Base-by-base conservation (phyloP, 257 asterid genomes). In the Schizonepeta tenuifolia region DNA sequence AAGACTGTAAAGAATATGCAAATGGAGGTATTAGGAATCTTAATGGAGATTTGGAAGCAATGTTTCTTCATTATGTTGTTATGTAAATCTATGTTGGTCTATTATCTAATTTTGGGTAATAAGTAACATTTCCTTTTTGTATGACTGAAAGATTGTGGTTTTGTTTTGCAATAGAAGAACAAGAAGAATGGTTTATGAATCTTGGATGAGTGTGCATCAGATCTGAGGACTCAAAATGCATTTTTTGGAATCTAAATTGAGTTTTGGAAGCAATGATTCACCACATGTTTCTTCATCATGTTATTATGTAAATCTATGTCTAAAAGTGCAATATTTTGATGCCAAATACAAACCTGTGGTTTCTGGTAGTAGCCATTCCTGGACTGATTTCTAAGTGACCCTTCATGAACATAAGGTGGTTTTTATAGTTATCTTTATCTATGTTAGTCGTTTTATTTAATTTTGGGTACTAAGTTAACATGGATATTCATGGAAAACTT, bases 11-110 rank as follows among this genome's bases (percentile, higher is more conserved):
- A 33, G n/a, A 38, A 28, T 33, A 22, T 4, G 13, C 14, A 12
- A 11, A 43, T 43, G 2, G 50, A 43, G 50, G 12, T 12, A 10
- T 35, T 12, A 7, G 63, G 70, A 17, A 43, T 60, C 24, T 15
- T 17, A 21, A 26, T 72, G 12, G 35, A 50, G 46, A 5, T 62
- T 22, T 6, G 61, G 7, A 62, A 22, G 47, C 49, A 64, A 20
- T 61, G 12, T 62, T 49, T 72, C 47, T 57, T 41, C 50, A 3
- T 40, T 24, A 57, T 12, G 36, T 54, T 55, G 44, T 65, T 5
- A 11, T 33, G 50, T 50, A 69, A 13, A 54, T 38, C 49, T 22
- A 14, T 57, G 68, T n/a, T n/a, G 17, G 7, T 18, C 15, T 22
- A 20, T 7, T 8, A 38, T 51, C n/a, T 44, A 44, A 44, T 12